Conservation (phyloP, 805 yeast genomes). For the Saccharomycopsis olivae region DNA sequence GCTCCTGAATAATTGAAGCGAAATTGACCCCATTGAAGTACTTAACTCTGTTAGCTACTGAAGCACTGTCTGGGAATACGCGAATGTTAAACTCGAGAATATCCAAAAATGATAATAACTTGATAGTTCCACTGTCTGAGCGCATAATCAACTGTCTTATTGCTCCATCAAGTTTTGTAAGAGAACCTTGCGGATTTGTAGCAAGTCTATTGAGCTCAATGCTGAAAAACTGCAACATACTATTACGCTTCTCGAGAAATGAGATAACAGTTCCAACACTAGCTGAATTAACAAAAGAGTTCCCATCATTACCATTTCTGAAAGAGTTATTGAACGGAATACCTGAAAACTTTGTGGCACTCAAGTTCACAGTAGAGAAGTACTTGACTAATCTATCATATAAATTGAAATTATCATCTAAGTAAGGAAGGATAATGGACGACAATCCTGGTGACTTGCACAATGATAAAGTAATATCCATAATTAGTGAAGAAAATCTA, state of each 20-base stretch:
- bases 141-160: constrained; percentile 42
- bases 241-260: constrained; percentile 51
- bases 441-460: constrained; percentile 49
- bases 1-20: constrained; percentile 25
- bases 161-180: constrained; percentile 42
- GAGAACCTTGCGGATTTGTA: constrained; percentile 27
- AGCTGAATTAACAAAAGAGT: neutral
- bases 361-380: constrained; percentile 3
- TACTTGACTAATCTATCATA: constrained; percentile 21
- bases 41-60: no score
- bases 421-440: constrained; percentile 34
- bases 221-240: constrained; percentile 53
- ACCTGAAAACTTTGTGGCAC: constrained; percentile 3
- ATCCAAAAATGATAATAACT: constrained; percentile 68
- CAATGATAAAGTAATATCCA: constrained; percentile 55
- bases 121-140: no score
- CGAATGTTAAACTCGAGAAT: constrained; percentile 48
- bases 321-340: constrained; percentile 4
- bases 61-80: no score
- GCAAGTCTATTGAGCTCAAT: constrained; percentile 59
- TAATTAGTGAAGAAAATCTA: constrained; percentile 43
- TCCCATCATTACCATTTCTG: constrained; percentile 20
- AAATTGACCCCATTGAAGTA: constrained; percentile 29
- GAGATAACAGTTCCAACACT: constrained; percentile 43
- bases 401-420: constrained; percentile 34